A percentile compares a stretch with the other conserved stretches of the same genome.
phyloP scores from a whole-genome alignment of 257 asterid species.

The Ophiorrhiza pumila region DNA sequence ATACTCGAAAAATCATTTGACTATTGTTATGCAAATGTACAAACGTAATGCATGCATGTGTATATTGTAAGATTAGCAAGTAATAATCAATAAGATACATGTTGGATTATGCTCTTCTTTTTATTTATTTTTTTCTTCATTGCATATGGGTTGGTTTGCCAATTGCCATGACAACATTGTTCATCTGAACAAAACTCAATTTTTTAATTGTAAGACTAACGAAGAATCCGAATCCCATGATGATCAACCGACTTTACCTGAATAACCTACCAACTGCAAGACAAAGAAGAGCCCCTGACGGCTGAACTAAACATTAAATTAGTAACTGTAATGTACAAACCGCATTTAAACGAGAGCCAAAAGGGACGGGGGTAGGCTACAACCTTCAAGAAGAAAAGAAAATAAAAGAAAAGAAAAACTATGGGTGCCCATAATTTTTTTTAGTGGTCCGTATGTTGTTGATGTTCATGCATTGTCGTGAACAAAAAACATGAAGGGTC shows the following conservation, averaged over 20 bases:
- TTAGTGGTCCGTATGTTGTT: constrained; percentile 5
- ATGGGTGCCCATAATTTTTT: constrained; percentile 31
- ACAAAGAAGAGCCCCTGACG: constrained; percentile 15
- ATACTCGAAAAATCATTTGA: constrained; percentile 9
- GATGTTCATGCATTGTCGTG: constrained; percentile 28
- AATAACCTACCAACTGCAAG: constrained; percentile 63
- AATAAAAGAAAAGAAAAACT: constrained; percentile 25
- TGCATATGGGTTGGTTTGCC: constrained; percentile 7
- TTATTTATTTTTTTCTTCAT: not conserved
- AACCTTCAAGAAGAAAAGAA: constrained; percentile 35
- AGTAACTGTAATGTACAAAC: constrained; percentile 8
- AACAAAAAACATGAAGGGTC: constrained; percentile 2
- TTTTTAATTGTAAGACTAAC: constrained; percentile 22
- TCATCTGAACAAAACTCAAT: not conserved
- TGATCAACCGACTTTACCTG: constrained; percentile 55
- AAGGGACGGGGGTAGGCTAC: constrained; percentile 28
- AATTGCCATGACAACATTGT: not conserved
- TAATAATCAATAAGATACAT: not conserved
- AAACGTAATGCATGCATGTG: constrained; percentile 13
- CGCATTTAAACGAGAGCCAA: constrained; percentile 20
- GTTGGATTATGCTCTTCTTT: not conserved
- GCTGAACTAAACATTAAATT: constrained; percentile 14
- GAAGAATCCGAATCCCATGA: too few relatives aligned
- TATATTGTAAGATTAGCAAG: not conserved
- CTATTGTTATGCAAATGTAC: not conserved